Conservation (phyloP, 192 early-diverging fungal genomes). For the Coemansia sp. region DNA sequence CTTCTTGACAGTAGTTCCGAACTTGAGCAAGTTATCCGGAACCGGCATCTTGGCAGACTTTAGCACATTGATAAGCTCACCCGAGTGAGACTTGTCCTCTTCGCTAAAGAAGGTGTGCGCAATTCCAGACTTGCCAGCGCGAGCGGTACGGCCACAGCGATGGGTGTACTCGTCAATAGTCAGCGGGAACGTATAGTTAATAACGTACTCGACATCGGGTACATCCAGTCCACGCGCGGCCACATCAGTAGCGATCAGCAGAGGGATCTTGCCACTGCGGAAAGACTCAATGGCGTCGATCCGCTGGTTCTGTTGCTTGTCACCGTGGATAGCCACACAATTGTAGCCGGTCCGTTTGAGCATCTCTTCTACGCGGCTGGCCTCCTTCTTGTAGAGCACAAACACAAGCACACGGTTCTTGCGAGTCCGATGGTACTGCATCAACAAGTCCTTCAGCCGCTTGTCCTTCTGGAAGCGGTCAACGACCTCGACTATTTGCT, state of each 20-base stretch:
- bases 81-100: slow-evolving; percentile 86
- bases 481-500: slow-evolving; percentile 89
- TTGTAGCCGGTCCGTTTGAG: slow-evolving; percentile 77
- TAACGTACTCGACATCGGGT: slow-evolving; percentile 91
- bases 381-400: slow-evolving; percentile 97
- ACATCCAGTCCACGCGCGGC: slow-evolving; percentile 87
- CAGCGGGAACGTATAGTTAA: slow-evolving; percentile 96
- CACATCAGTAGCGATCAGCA: slow-evolving; percentile 94
- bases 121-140: slow-evolving; percentile 88
- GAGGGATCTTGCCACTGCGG: slow-evolving; percentile 74
- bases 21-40: slow-evolving; percentile 86
- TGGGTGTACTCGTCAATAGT: slow-evolving; percentile 93
- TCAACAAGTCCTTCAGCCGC: slow-evolving; percentile 72
- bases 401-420: slow-evolving; percentile 92
- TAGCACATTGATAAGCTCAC: slow-evolving; percentile 88
- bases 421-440: slow-evolving; percentile 79
- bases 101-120: slow-evolving; percentile 92
- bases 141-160: slow-evolving; percentile 94
- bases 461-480: slow-evolving; percentile 76
- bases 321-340: slow-evolving; percentile 87
- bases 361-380: slow-evolving; percentile 72
- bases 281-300: slow-evolving; percentile 78
- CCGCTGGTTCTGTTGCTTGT: slow-evolving; percentile 83
- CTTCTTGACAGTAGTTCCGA: slow-evolving; percentile 95
- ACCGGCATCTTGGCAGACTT: slow-evolving; percentile 83